Evolutionary conservation across 78 protist species (phyloP).

Genomic region (Dictyostelium brefeldianum): DNA sequence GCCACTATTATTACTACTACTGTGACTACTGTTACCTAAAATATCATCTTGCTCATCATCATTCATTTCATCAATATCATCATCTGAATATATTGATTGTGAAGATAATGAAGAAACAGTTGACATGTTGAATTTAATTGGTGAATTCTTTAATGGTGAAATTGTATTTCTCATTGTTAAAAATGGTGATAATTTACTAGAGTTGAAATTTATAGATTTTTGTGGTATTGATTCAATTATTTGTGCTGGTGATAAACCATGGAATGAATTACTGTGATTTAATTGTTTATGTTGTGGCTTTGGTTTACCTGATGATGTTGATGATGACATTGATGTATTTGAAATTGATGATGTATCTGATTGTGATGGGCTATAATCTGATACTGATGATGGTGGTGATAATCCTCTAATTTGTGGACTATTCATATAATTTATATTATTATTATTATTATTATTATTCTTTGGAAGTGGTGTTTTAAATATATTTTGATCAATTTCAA

Average conservation of each 20-base stretch:
- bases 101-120: constrained; percentile 14
- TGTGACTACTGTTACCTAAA: background rate
- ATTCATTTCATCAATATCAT: background rate
- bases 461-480: constrained; percentile 14
- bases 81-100: background rate
- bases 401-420: constrained; percentile 1
- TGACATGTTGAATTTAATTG: constrained; percentile 29
- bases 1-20: background rate
- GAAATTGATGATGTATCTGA: too few relatives aligned
- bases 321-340: background rate
- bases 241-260: constrained; percentile 27
- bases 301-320: background rate
- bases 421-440: background rate
- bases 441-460: background rate
- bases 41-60: background rate
- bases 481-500: background rate
- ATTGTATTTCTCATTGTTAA: background rate
- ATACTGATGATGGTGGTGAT: constrained; percentile 23
- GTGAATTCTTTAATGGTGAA: constrained; percentile 15
- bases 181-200: constrained; percentile 26
- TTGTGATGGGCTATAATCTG: constrained; percentile 20
- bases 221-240: background rate
- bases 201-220: constrained; percentile 3
- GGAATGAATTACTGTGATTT: constrained; percentile 7
- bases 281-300: background rate